Evolutionary conservation across 2,329 filamentous ascomycete species (phyloP).

Genomic region (Paracamarosporium sp.): DNA sequence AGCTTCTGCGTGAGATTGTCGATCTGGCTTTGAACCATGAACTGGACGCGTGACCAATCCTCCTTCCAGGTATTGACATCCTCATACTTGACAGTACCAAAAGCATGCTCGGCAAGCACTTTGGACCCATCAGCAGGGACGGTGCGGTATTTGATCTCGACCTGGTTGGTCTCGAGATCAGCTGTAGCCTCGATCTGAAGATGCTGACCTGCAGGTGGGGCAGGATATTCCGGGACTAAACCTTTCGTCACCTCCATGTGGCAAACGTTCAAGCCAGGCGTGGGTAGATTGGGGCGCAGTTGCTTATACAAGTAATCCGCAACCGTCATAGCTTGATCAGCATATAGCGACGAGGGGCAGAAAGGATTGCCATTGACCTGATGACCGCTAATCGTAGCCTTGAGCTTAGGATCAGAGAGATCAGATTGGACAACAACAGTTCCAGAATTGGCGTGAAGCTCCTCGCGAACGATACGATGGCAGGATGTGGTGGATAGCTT

Average conservation of each 20-base stretch:
- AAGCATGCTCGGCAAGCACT: constrained; percentile 66
- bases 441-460: constrained; percentile 66
- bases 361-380: constrained; percentile 71
- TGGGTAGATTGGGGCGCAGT: constrained; percentile 62
- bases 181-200: constrained; percentile 67
- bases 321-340: constrained; percentile 70
- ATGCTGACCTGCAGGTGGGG: constrained; percentile 61
- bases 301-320: constrained; percentile 73
- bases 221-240: constrained; percentile 64
- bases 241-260: constrained; percentile 74
- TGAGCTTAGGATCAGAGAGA: constrained; percentile 68
- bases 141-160: constrained; percentile 63
- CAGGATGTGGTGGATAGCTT: constrained; percentile 71
- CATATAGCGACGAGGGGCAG: constrained; percentile 69
- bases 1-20: constrained; percentile 73
- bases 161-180: constrained; percentile 61
- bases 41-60: constrained; percentile 72
- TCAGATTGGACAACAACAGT: constrained; percentile 71
- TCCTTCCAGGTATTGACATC: constrained; percentile 66
- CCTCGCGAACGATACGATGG: constrained; percentile 68
- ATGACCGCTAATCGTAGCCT: constrained; percentile 68
- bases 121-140: constrained; percentile 65
- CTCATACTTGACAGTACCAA: constrained; percentile 68
- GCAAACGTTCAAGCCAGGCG: constrained; percentile 68
- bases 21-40: constrained; percentile 61